Conservation (phyloP, 345 rosid species). For the Salix purpurea region DNA sequence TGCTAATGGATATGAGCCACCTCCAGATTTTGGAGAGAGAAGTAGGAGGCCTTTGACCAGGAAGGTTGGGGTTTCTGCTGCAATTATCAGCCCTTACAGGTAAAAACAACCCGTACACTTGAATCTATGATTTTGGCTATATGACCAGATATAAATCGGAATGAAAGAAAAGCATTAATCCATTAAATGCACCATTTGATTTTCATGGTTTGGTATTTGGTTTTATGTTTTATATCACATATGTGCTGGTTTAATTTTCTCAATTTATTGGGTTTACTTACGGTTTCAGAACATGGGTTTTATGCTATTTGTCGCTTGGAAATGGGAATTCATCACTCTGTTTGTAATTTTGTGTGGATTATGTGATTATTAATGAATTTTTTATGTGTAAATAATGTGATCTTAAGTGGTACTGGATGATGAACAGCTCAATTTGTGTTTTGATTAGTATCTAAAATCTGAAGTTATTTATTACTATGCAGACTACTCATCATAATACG, state of each 20-base stretch:
- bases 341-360: neutral
- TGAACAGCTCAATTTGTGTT: neutral
- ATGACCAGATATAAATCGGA: neutral
- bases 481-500: slow-evolving; percentile 54
- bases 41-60: slow-evolving; percentile 60
- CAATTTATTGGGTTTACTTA: neutral
- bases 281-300: neutral
- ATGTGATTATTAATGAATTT: too few species aligned
- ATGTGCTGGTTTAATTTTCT: neutral
- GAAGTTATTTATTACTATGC: slow-evolving; percentile 16
- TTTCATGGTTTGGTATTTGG: neutral
- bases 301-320: too few species aligned
- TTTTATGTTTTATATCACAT: neutral
- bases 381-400: too few species aligned
- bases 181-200: neutral
- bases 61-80: slow-evolving; percentile 58
- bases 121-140: neutral
- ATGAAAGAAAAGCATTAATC: neutral
- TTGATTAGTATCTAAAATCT: neutral
- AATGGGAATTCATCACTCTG: neutral
- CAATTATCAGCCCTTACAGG: slow-evolving; percentile 75
- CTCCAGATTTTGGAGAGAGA: slow-evolving; percentile 63
- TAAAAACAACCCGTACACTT: neutral
- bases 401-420: neutral
- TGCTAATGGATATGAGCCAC: slow-evolving; percentile 56